Base-by-base conservation (phyloP, 2,329 filamentous ascomycete species). In the Didymella sp. region DNA sequence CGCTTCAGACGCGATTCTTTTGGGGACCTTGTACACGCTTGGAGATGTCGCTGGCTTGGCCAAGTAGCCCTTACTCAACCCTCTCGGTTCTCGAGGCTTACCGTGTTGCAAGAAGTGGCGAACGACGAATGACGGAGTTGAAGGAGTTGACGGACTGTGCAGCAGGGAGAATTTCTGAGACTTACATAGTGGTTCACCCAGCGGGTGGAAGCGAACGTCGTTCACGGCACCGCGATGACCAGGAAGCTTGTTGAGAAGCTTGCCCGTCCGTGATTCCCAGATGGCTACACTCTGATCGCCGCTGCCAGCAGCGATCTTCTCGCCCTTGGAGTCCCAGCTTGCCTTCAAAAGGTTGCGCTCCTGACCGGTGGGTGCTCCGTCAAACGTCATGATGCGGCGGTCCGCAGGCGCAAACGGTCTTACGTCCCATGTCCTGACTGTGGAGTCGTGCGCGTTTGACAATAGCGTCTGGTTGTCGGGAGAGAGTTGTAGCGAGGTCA, bases 201-300 rank as follows among this genome's bases (percentile, higher is more conserved):
- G 85, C 4, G 94, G 92, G 45, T 91, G 89, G 73, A 99, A 96
- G 66, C 96, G 89, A 51, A 94, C 94, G 74, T 94, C 92, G 74
- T 98, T 99, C 48, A 98, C 95, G 0, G 91, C 91, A 30, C 94
- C 95, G 78, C 92, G 95, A 76, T 99, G 95, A 0, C 95, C 95
- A 1, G 95, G 95, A 49, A 99, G 82, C 78, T 98, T 98, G 78
- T 97, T 96, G 62, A 96, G 77, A 67, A 99, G 81, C 80, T 96
- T 98, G 56, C 91, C 93, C n/a, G 85, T 90, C 73, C 91, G 88
- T 53, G 83, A 87, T 47, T 95, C 93, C 95, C 95, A 99, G 9
- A 98, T 87, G 13, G 96, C 89, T 17, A 92, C 92, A 7, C 89
- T 96, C 24, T 92, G 89, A 71, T 99, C 95, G 13, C 92, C 94